A percentile compares a stretch with the other conserved stretches of the same genome.
phyloP scores from a whole-genome alignment of 2,329 filamentous ascomycete species.

The Hypoxylon sp. region DNA sequence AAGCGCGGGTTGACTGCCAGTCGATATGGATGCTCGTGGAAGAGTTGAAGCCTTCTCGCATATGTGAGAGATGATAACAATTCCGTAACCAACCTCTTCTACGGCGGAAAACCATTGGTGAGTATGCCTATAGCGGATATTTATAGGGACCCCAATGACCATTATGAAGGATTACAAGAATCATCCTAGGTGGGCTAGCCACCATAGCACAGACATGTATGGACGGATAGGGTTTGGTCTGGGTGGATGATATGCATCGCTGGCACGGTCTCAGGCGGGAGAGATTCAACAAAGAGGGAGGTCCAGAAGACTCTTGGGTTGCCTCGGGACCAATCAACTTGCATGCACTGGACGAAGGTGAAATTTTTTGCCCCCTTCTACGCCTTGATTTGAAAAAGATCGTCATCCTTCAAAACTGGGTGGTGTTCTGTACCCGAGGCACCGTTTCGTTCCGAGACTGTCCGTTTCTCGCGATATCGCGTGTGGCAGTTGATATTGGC shows the following conservation, averaged over 20 bases:
- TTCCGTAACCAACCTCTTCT: conserved; percentile 21
- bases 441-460: conserved; percentile 34
- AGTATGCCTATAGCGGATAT: conserved; percentile 10
- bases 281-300: conserved; percentile 37
- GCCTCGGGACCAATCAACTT: conserved; percentile 43
- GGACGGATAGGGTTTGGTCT: conserved; percentile 33
- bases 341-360: conserved; percentile 44
- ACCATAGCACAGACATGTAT: conserved; percentile 23
- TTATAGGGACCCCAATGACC: conserved; percentile 7
- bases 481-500: conserved; percentile 36
- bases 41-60: conserved; percentile 7
- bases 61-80: conserved; percentile 18
- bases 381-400: conserved; percentile 40
- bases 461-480: conserved; percentile 25
- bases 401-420: conserved; percentile 23
- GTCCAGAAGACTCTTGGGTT: conserved; percentile 39
- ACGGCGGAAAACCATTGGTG: conserved; percentile 12
- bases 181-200: conserved; percentile 18
- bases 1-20: not conserved
- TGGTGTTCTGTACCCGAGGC: conserved; percentile 31
- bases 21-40: conserved; percentile 11
- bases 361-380: conserved; percentile 38
- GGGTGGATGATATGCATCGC: conserved; percentile 40
- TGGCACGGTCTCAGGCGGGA: conserved; percentile 31
- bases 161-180: conserved; percentile 26